These are phyloP conservation scores for Leishmania gerbilli DNA, from an alignment of 208 protist genomes.

Conservation along the genomic window DNA sequence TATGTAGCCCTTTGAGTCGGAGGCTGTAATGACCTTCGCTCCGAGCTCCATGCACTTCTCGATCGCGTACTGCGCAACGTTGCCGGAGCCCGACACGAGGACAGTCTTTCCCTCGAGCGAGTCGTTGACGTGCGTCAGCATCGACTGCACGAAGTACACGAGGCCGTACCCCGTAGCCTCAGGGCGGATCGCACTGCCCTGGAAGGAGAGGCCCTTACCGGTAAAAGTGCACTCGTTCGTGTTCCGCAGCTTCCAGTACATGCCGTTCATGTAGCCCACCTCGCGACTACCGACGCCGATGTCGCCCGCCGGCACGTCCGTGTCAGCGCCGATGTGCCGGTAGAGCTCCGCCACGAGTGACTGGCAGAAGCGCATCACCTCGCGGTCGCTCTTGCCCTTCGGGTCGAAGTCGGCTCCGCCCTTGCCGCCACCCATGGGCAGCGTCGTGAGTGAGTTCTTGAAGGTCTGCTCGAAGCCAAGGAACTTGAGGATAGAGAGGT, in stretches of 20 bases:
- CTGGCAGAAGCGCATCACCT: constrained; percentile 96
- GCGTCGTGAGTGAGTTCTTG: constrained; percentile 94
- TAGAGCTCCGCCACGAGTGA: constrained; percentile 89
- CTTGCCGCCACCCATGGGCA: constrained; percentile 94
- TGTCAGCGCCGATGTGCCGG: constrained; percentile 89
- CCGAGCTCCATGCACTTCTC: constrained; percentile 86
- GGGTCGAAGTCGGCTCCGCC: constrained; percentile 95
- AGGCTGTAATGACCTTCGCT: constrained; percentile 84
- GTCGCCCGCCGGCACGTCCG: constrained; percentile 95
- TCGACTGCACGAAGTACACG: constrained; percentile 88
- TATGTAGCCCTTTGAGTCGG: constrained; percentile 83
- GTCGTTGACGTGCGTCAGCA: constrained; percentile 63
- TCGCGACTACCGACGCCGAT: constrained; percentile 94
- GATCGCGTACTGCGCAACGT: constrained; percentile 90
- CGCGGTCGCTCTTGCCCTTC: constrained; percentile 90
- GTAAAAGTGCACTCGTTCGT: constrained; percentile 89
- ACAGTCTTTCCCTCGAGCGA: constrained; percentile 73
- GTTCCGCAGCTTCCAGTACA: constrained; percentile 89
- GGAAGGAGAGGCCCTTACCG: constrained; percentile 88
- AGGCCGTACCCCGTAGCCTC: constrained; percentile 95
- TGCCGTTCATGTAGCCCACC: constrained; percentile 93
- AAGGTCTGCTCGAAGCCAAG: constrained; percentile 97
- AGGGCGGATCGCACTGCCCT: constrained; percentile 92
- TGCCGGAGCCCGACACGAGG: constrained; percentile 90
- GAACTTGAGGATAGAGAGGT: constrained; percentile 93